Percentiles rank a stretch among this genome's conserved stretches.
Conservation (phyloP, 805 yeast genomes). For the Lipomyces spencermartinsiae region DNA sequence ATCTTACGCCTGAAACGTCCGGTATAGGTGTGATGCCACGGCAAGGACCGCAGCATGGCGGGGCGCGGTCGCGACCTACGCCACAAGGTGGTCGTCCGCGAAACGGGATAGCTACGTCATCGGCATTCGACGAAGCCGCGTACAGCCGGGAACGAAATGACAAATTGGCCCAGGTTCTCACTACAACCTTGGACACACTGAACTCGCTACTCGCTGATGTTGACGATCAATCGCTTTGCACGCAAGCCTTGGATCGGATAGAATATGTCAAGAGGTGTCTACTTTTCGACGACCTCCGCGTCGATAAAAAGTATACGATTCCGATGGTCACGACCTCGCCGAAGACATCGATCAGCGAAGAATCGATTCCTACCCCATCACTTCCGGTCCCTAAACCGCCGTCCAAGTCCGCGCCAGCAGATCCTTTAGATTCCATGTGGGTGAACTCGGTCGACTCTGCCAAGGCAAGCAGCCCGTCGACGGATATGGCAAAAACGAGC, state of each 20-base stretch:
- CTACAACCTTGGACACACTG: constrained; percentile 16
- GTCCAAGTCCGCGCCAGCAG: background rate
- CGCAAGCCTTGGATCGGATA: constrained; percentile 27
- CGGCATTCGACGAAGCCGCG: constrained; percentile 29
- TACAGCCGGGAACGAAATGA: constrained; percentile 32
- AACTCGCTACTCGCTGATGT: background rate
- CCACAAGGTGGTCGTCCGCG: constrained; percentile 5
- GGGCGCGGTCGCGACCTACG: background rate
- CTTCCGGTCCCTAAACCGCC: background rate
- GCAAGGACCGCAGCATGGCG: background rate
- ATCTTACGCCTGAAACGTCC: constrained; percentile 22
- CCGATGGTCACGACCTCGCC: constrained; percentile 11
- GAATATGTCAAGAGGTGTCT: constrained; percentile 31
- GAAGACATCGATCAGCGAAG: background rate
- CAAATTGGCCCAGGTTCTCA: constrained; percentile 23
- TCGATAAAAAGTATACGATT: constrained; percentile 15
- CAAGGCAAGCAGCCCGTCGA: background rate
- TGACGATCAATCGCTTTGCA: background rate
- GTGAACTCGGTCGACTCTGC: background rate
- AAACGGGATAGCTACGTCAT: background rate
- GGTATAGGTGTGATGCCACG: constrained; percentile 13
- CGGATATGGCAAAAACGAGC: background rate
- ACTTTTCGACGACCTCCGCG: constrained; percentile 30
- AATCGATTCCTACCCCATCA: background rate
- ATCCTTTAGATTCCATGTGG: background rate